Evolutionary conservation across 1,284 basidiomycete genomes (phyloP).

Genomic region (Sporisorium exsertum): DNA sequence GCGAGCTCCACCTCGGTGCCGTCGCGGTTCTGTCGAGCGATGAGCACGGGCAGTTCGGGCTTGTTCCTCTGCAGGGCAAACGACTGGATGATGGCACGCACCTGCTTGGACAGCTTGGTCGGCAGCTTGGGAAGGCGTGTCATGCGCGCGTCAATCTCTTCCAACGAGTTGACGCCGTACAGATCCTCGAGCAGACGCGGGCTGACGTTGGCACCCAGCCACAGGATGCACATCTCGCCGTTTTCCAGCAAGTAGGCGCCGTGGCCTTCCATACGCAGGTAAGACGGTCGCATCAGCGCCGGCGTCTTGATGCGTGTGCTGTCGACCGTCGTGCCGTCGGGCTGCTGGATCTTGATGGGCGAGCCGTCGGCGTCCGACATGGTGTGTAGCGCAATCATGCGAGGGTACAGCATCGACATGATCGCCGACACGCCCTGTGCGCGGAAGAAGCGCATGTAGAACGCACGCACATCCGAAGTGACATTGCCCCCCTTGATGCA

Average conservation of each 20-base stretch:
- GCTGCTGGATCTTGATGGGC: slow-evolving; percentile 72
- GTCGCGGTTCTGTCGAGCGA: slow-evolving; percentile 93
- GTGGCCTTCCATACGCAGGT: slow-evolving; percentile 88
- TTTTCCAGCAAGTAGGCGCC: slow-evolving; percentile 96
- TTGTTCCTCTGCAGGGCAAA: slow-evolving; percentile 77
- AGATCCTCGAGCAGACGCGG: slow-evolving; percentile 86
- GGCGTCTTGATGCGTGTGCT: slow-evolving; percentile 78
- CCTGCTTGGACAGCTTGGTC: slow-evolving; percentile 83
- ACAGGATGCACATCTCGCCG: slow-evolving; percentile 88
- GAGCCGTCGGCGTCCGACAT: slow-evolving; percentile 80
- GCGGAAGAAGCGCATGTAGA: slow-evolving; percentile 82
- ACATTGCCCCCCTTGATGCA: slow-evolving; percentile 88
- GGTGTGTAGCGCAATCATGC: slow-evolving; percentile 88
- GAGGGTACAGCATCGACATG: slow-evolving; percentile 88
- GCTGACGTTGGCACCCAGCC: slow-evolving; percentile 86
- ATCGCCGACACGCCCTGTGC: slow-evolving; percentile 78
- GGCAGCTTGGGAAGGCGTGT: slow-evolving; percentile 79
- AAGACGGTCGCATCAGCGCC: slow-evolving; percentile 83
- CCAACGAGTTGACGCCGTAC: slow-evolving; percentile 84
- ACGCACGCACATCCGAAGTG: slow-evolving; percentile 90
- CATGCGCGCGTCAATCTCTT: slow-evolving; percentile 79
- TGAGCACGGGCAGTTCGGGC: slow-evolving; percentile 76
- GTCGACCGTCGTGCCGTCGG: slow-evolving; percentile 68
- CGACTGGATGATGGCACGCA: slow-evolving; percentile 83
- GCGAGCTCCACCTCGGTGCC: slow-evolving; percentile 94